Evolutionary conservation across 176 grass and related monocot species (phyloP).

Genomic region (Puya raimondii): DNA sequence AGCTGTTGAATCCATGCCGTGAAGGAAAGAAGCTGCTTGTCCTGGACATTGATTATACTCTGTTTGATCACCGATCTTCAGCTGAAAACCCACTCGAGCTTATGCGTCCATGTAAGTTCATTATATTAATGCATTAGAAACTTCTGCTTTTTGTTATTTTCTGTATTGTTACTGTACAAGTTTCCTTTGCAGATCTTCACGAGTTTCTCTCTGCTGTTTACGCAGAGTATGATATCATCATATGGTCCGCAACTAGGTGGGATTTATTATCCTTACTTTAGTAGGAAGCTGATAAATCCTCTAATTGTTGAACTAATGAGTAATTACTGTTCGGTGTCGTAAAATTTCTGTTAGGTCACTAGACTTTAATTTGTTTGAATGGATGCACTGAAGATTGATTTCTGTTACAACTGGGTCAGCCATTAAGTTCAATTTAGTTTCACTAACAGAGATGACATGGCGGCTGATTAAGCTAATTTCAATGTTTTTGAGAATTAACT

Average conservation of each 20-base stretch:
- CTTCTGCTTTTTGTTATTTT: neutral
- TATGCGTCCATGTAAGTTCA: slow-evolving; percentile 85
- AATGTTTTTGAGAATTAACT: too few relatives aligned
- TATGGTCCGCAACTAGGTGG: slow-evolving; percentile 97
- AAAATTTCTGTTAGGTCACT: too few relatives aligned
- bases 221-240: slow-evolving; percentile 91
- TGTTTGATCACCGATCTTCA: slow-evolving; percentile 82
- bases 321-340: neutral
- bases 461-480: too few relatives aligned
- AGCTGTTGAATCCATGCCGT: slow-evolving; percentile 82
- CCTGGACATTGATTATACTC: slow-evolving; percentile 95
- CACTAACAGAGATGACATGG: neutral
- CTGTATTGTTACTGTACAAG: neutral
- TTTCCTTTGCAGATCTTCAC: slow-evolving; percentile 65
- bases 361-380: too few relatives aligned
- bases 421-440: neutral
- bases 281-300: neutral
- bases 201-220: slow-evolving; percentile 90
- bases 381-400: too few relatives aligned
- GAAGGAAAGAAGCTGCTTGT: slow-evolving; percentile 90
- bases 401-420: too few relatives aligned
- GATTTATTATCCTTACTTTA: slow-evolving; percentile 4
- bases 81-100: slow-evolving; percentile 87
- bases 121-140: slow-evolving; percentile 1
- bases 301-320: neutral